These are phyloP conservation scores for Aspergillus sp. DNA, from an alignment of 2,329 filamentous ascomycete species.

Conservation along the genomic window DNA sequence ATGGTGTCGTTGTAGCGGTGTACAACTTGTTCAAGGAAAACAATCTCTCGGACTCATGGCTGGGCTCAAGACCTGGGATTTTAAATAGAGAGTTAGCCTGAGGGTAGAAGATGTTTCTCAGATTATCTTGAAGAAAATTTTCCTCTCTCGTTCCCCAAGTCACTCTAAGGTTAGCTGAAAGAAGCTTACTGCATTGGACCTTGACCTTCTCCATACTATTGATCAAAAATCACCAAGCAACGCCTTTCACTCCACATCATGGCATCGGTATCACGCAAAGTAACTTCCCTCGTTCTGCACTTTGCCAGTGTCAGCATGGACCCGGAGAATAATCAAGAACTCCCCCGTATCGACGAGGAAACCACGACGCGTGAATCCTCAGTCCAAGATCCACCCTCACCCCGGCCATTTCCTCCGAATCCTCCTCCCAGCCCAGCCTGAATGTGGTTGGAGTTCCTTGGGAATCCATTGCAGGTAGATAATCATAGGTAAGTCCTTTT, in stretches of 20 bases:
- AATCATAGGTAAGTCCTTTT: slow-evolving; percentile 8
- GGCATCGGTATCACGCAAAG: not conserved
- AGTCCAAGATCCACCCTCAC: slow-evolving; percentile 29
- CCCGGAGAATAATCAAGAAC: not conserved
- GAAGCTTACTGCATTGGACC: not conserved
- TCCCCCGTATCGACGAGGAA: not conserved
- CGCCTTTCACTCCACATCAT: not conserved
- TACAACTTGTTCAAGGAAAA: slow-evolving; percentile 15
- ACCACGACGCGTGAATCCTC: slow-evolving; percentile 8
- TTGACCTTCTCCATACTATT: not conserved
- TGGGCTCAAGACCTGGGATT: slow-evolving; percentile 7
- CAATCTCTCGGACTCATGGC: slow-evolving; percentile 4
- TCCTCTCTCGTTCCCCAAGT: not conserved
- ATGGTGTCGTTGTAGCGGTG: slow-evolving; percentile 21
- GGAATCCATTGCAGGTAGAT: slow-evolving; percentile 1
- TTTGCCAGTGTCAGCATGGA: not conserved
- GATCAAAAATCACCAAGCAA: not conserved
- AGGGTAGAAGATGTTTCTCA: not conserved
- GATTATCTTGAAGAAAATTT: not conserved
- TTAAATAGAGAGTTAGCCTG: slow-evolving; percentile 16
- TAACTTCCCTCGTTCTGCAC: not conserved
- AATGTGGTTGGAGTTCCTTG: slow-evolving; percentile 1
- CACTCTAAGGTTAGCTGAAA: not conserved
- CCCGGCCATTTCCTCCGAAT: slow-evolving; percentile 38
- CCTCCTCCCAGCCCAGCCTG: slow-evolving; percentile 42